phyloP scores from a whole-genome alignment of 2,329 filamentous ascomycete genomes.

The Botrytis hyacinthi region DNA sequence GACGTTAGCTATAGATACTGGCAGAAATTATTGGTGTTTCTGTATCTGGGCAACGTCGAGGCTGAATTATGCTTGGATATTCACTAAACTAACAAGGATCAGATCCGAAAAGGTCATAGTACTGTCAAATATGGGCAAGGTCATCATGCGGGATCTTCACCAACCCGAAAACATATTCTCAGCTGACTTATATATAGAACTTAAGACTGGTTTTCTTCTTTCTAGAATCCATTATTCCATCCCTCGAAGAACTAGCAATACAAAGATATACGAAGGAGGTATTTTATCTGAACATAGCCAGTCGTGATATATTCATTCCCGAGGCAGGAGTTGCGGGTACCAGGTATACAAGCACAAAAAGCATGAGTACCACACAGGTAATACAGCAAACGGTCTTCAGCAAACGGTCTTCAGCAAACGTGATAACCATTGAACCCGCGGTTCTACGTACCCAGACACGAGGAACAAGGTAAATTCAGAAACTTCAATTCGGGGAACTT shows the following conservation, averaged over 20 bases:
- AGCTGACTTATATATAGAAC: slow-evolving; percentile 5
- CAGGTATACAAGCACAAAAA: neutral
- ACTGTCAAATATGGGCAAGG: neutral
- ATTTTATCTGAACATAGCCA: neutral
- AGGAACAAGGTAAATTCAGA: neutral
- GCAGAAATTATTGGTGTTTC: neutral
- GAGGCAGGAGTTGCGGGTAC: neutral
- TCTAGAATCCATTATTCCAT: neutral
- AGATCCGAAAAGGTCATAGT: neutral
- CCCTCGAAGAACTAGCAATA: neutral
- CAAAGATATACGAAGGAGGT: neutral
- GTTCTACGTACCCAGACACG: neutral
- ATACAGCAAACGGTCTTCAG: neutral
- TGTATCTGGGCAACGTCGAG: neutral
- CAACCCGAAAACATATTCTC: neutral
- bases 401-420: neutral
- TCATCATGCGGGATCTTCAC: neutral
- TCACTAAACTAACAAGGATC: neutral
- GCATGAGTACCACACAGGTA: neutral
- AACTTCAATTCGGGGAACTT: neutral
- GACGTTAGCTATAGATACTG: neutral
- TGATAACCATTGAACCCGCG: neutral
- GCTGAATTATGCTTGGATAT: neutral
- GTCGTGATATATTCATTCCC: neutral
- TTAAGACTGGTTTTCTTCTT: neutral